Base-by-base conservation (phyloP, 371 early-diverging fungal genomes). In the Rhizopus sp. region DNA sequence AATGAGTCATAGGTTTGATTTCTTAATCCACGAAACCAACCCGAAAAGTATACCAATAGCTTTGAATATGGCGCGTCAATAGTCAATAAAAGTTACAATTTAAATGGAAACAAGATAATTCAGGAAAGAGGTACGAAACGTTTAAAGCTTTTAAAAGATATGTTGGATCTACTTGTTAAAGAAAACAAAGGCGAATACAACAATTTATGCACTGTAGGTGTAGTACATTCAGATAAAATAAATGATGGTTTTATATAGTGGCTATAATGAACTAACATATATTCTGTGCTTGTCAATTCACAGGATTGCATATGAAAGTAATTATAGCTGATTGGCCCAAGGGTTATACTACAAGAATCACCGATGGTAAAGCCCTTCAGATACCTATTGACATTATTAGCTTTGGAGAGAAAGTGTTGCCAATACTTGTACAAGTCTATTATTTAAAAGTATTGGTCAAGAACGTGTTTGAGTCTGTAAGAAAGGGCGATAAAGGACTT, bases 401-500 rank as follows among this genome's bases (percentile, higher is more conserved):
- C 46, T 45, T 45, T 45, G 46, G 46, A 45, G 46, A 45, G 46
- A 45, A 45, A 15, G 46, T 45, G 23, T 45, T 17, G 23, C 23
- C 46, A 45, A 12, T 45, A 58, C 58, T 51, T 23, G 41, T 58
- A 44, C 58, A 51, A 58, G 45, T 51, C 33, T 58, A 58, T 38
- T 37, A 35, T 45, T 37, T 58, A 30, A 58, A 58, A 44, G 34
- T 50, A 58, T 45, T 58, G 52, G 52, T 58, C 37, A 58, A 29
- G 44, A 31, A 44, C 40, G 38, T 38, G 38, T 47, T 35, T 37
- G 35, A 57, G 30, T 42, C 32, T 44, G 51, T 33, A 5, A 57
- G 44, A 50, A 39, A 41, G 39, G 32, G 15, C 16, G 16, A 33
- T 32, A 57, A 30, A 39, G 17, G 15, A 30, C 33, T 33, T 34